These are phyloP conservation scores for Neurospora hispaniola DNA, from an alignment of 495 filamentous ascomycete species.

Conservation along the genomic window DNA sequence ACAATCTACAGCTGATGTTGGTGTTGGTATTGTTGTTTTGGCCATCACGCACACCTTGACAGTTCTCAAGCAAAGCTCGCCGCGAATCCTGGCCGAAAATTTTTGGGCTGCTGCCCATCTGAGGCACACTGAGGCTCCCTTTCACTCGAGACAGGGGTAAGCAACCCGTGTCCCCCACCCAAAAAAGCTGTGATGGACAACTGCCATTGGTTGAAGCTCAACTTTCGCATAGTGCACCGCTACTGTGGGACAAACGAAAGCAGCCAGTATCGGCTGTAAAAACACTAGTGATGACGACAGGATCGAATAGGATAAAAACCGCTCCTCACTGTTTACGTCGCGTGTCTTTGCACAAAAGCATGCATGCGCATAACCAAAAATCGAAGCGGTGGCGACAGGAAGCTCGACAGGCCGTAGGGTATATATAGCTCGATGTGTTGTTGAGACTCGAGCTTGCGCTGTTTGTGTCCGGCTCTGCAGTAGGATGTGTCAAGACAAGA, in stretches of 20 bases:
- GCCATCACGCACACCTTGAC: background rate
- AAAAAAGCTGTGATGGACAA: background rate
- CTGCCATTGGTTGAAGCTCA: background rate
- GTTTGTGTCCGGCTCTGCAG: background rate
- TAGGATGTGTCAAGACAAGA: background rate
- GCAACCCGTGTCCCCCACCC: background rate
- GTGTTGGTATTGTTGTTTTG: background rate
- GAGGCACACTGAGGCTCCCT: slow-evolving; percentile 14
- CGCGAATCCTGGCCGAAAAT: slow-evolving; percentile 12
- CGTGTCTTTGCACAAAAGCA: background rate
- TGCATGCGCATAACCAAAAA: background rate
- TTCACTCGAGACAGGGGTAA: background rate
- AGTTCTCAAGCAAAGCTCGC: background rate
- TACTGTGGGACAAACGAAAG: background rate
- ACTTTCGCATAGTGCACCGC: background rate
- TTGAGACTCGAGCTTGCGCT: background rate
- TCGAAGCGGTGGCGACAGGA: background rate
- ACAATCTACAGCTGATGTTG: background rate
- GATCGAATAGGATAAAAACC: background rate
- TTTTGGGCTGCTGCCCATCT: slow-evolving; percentile 12
- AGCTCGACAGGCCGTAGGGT: background rate
- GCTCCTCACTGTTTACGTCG: background rate
- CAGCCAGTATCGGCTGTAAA: background rate
- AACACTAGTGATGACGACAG: background rate
- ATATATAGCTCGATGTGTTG: background rate